Evolutionary conservation across 306 rosid genomes (phyloP), one percentile per base, ranked within the genome.

Genomic region (Fragaria iinumae): DNA sequence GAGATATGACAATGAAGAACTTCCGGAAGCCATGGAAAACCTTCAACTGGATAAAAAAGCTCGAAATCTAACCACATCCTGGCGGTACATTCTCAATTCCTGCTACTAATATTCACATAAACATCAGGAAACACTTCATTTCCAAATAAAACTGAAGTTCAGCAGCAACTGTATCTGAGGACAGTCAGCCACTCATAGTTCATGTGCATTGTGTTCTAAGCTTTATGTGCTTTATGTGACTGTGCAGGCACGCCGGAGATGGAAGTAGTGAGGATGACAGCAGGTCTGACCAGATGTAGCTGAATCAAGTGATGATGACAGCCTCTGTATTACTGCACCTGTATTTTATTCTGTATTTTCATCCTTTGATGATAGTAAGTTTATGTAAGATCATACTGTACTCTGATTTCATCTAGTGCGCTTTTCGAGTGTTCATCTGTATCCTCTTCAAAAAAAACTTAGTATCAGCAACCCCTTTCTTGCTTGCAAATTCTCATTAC

Each of bases 11-110:
- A 83, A 79, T 71, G 97, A 91, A 64, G 98, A 96, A 68, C 90
- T 87, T 84, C 83, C 97, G 0, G 98, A 96, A 41, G 98, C 97
- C 63, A 43, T 96, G 88, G 99, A 96, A 88, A 91, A 91, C 83
- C 98, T 96, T 80, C 99, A 96, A 38, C 71, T 96, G 88, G 99
- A 96, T 81, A 87, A 97, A 77, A 96, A 96, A 83, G 96, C 99
- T 83, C 89, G 99, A 81, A 96, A 89, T 88, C 96, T 96, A 84
- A 87, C 99, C 41, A 87, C 99, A 25, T 96, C 99, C 59, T 96
- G 99, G 98, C 88, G 97, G 99, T 96, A 82, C 49, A 90, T 88
- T 85, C 79, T 77, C 25, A 84, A 76, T 63, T 80, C 77, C 39
- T 72, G 14, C 45, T 55, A 13, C 23, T 43, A 71, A 71, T 27